Evolutionary conservation across 345 rosid genomes (phyloP).

Genomic region (Syzygium grande): DNA sequence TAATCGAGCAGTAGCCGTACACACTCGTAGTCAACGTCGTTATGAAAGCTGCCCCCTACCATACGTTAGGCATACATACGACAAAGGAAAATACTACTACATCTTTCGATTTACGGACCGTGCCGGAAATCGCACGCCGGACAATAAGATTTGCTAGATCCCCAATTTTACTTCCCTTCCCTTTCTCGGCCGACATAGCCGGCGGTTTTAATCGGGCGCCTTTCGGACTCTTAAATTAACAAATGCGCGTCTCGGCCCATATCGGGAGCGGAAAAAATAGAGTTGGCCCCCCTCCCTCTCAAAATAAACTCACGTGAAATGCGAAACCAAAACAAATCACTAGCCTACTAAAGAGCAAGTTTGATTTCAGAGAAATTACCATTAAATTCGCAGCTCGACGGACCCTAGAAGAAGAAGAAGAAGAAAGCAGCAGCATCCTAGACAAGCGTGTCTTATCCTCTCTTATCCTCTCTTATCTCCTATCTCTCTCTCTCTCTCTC

Average conservation of each 20-base stretch:
- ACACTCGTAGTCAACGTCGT: not conserved
- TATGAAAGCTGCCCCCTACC: not conserved
- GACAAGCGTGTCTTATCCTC: not conserved
- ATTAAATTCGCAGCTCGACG: not conserved
- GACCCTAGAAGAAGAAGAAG: not conserved
- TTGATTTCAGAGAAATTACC: too few species aligned
- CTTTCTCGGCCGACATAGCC: not conserved
- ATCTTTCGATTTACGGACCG: rapidly evolving
- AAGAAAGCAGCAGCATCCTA: not conserved
- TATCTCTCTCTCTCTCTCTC: not conserved
- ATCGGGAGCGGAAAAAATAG: too few species aligned
- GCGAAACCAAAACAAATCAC: too few species aligned
- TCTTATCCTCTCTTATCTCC: not conserved
- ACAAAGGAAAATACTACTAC: not conserved
- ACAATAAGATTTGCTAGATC: rapidly evolving
- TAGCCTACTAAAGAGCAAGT: too few species aligned
- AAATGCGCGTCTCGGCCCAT: too few species aligned
- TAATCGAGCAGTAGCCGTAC: not conserved
- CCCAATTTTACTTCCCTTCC: not conserved
- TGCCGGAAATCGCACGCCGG: not conserved
- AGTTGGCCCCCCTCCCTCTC: too few species aligned
- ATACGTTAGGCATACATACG: not conserved
- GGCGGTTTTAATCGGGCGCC: rapidly evolving
- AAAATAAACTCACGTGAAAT: too few species aligned
- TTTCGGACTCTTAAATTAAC: too few species aligned